Conservation (phyloP, 495 filamentous ascomycete species). For the Penicillium daleae region DNA sequence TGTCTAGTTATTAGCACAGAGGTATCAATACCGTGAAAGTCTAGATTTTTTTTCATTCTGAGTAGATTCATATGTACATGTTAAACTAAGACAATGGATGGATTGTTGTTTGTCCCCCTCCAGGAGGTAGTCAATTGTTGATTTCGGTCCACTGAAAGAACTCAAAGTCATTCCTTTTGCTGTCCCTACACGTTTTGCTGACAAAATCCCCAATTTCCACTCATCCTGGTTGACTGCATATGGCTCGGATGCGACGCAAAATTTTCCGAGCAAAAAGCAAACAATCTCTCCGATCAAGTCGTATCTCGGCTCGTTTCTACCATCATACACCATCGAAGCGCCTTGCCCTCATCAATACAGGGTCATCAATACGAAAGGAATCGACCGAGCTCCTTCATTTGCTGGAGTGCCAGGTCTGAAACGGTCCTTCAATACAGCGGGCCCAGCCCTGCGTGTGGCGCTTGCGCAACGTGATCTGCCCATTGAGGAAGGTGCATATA, state of each 20-base stretch:
- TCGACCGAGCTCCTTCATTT: not conserved
- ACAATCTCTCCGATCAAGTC: not conserved
- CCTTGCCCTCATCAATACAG: not conserved
- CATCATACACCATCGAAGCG: not conserved
- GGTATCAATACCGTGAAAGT: not conserved
- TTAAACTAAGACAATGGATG: not conserved
- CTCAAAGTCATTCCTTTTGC: not conserved
- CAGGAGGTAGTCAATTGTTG: not conserved
- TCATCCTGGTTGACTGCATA: not conserved
- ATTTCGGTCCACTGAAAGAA: not conserved
- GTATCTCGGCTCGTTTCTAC: not conserved
- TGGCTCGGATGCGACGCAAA: not conserved
- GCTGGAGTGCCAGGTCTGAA: constrained; percentile 8
- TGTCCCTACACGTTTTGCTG: not conserved
- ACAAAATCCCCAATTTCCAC: not conserved
- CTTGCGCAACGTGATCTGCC: constrained; percentile 7
- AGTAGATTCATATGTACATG: not conserved
- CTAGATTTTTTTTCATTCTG: not conserved
- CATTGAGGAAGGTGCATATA: not conserved
- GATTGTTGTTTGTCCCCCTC: not conserved
- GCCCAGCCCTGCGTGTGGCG: constrained; percentile 13
- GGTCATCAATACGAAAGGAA: not conserved
- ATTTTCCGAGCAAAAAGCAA: not conserved
- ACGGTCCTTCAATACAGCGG: constrained; percentile 11
- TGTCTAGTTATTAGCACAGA: not conserved